Conservation (phyloP, 106 monocot genomes). For the Alisma plantagoaquatica region DNA sequence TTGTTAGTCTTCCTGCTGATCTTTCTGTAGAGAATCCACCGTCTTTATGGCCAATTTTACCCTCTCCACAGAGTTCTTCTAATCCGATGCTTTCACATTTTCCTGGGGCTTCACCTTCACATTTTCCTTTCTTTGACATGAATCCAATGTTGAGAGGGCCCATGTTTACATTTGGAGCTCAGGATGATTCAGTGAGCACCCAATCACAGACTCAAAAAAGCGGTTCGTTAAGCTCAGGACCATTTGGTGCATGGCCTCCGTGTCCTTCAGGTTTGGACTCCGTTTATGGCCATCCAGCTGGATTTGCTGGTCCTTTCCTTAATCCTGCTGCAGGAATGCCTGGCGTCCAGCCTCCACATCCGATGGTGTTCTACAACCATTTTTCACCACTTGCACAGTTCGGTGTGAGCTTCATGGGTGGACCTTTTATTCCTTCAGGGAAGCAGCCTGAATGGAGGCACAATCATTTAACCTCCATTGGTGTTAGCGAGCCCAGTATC, state of each 20-base stretch:
- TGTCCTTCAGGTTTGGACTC: conserved; percentile 68
- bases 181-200: conserved; percentile 52
- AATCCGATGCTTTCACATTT: conserved; percentile 58
- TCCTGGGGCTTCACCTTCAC: conserved; percentile 47
- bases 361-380: conserved; percentile 94
- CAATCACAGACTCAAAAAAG: conserved; percentile 61
- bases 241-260: conserved; percentile 58
- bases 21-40: conserved; percentile 78
- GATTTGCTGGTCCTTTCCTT: conserved; percentile 83
- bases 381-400: conserved; percentile 87
- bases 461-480: conserved; percentile 22
- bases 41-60: conserved; percentile 64
- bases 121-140: conserved; percentile 81
- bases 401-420: conserved; percentile 79
- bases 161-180: conserved; percentile 60
- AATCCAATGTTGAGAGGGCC: conserved; percentile 65
- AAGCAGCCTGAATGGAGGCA: conserved; percentile 94
- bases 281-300: conserved; percentile 64
- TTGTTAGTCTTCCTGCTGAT: conserved; percentile 88
- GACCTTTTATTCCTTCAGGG: conserved; percentile 68
- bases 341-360: conserved; percentile 74
- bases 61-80: conserved; percentile 60
- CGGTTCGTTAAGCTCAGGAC: conserved; percentile 33
- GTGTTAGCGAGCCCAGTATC: conserved; percentile 32
- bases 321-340: conserved; percentile 67